Conservation (phyloP, 495 filamentous ascomycete species). For the Hypoxylon cercidicola region DNA sequence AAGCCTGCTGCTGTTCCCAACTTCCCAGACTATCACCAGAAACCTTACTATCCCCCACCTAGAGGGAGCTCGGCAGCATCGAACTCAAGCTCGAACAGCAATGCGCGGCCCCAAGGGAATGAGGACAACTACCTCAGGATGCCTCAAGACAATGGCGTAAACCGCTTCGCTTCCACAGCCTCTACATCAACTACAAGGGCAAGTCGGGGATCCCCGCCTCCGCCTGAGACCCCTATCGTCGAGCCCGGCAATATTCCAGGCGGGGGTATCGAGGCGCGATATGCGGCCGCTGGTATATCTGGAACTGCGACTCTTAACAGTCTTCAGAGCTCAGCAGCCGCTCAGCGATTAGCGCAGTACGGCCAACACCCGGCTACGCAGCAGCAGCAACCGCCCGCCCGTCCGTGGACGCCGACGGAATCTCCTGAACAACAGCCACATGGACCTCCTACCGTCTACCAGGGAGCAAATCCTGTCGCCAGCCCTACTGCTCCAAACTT, state of each 20-base stretch:
- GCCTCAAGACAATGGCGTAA: slow-evolving; percentile 64
- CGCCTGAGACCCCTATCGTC: slow-evolving; percentile 92
- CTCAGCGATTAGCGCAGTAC: slow-evolving; percentile 81
- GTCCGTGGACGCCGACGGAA: slow-evolving; percentile 97
- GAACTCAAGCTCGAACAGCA: slow-evolving; percentile 44
- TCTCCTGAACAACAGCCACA: slow-evolving; percentile 86
- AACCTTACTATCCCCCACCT: slow-evolving; percentile 61
- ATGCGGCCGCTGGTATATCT: slow-evolving; percentile 87
- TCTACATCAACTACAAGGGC: slow-evolving; percentile 94
- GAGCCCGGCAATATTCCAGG: slow-evolving; percentile 74
- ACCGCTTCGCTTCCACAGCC: slow-evolving; percentile 85
- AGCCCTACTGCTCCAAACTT: slow-evolving; percentile 48
- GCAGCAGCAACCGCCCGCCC: slow-evolving; percentile 62
- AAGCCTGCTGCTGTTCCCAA: slow-evolving; percentile 46
- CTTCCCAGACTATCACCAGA: slow-evolving; percentile 60
- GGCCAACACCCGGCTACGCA: slow-evolving; percentile 55
- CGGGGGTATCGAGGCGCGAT: slow-evolving; percentile 87
- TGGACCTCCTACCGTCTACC: slow-evolving; percentile 92
- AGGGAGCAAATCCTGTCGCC: slow-evolving; percentile 71
- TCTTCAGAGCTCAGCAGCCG: slow-evolving; percentile 84
- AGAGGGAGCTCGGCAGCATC: slow-evolving; percentile 62
- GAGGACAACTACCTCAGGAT: slow-evolving; percentile 42
- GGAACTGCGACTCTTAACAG: slow-evolving; percentile 82
- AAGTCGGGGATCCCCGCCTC: slow-evolving; percentile 90
- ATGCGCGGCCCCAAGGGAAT: slow-evolving; percentile 41